Conservation (phyloP, 768 basidiomycete species). For the Suillus brevipes region DNA sequence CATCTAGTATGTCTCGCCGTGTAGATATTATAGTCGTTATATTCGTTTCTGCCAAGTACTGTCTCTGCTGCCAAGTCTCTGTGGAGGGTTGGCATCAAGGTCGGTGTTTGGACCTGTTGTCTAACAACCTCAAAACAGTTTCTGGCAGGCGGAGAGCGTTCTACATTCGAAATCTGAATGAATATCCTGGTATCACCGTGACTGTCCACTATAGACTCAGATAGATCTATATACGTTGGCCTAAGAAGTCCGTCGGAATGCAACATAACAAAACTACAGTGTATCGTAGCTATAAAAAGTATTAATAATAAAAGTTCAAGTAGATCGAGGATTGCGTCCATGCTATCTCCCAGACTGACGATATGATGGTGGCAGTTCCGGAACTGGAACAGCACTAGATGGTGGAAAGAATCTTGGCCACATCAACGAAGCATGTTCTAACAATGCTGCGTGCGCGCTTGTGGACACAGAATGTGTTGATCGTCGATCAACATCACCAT, state of each 20-base stretch:
- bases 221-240: background rate
- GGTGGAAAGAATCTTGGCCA: constrained; percentile 16
- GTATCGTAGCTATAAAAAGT: constrained; percentile 4
- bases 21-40: background rate
- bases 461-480: constrained; percentile 25
- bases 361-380: constrained; percentile 13
- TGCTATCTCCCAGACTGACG: constrained; percentile 12
- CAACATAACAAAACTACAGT: constrained; percentile 2
- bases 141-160: background rate
- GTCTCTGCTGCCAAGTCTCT: background rate
- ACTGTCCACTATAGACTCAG: constrained; percentile 1
- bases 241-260: background rate
- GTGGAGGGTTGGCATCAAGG: constrained; percentile 6
- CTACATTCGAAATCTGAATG: background rate
- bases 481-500: constrained; percentile 19
- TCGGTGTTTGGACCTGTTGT: constrained; percentile 33
- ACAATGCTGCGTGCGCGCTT: constrained; percentile 28
- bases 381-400: constrained; percentile 9
- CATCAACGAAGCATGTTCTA: constrained; percentile 32
- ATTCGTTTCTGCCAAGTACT: background rate
- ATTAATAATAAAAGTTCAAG: background rate
- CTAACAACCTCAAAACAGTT: constrained; percentile 4
- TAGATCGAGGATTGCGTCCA: constrained; percentile 4
- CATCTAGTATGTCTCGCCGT: constrained; percentile 29
- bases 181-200: background rate